Conservation (phyloP, 2,329 filamentous ascomycete species). For the Lasiodiplodia gonubiensis region DNA sequence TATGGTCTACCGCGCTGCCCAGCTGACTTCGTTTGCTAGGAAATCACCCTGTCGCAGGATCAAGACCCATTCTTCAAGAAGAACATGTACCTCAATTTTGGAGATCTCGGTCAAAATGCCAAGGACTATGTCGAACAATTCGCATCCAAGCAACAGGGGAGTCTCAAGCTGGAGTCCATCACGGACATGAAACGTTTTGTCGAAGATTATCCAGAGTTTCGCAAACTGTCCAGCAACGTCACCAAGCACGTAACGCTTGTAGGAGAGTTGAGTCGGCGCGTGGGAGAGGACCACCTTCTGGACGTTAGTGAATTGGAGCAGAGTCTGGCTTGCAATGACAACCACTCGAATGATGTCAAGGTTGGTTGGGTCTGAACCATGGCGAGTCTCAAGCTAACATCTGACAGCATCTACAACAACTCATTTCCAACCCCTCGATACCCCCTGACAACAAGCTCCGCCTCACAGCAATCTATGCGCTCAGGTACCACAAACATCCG, state of each 20-base stretch:
- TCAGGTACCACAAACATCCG: constrained; percentile 87
- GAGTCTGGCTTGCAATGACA: constrained; percentile 95
- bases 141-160: constrained; percentile 96
- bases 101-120: constrained; percentile 91
- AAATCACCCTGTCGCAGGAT: constrained; percentile 94
- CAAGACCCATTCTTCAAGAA: constrained; percentile 99
- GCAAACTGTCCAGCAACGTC: constrained; percentile 95
- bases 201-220: constrained; percentile 97
- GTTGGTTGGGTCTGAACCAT: constrained; percentile 49
- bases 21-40: constrained; percentile 47
- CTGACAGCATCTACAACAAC: constrained; percentile 66
- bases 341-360: constrained; percentile 89
- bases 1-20: neutral
- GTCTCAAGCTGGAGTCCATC: constrained; percentile 94
- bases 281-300: constrained; percentile 84
- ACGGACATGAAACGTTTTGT: constrained; percentile 99
- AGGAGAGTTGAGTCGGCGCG: constrained; percentile 86
- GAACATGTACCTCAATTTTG: constrained; percentile 99
- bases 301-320: constrained; percentile 98
- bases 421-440: constrained; percentile 81
- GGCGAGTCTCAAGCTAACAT: neutral
- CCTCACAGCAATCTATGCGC: constrained; percentile 89
- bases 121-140: constrained; percentile 99
- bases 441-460: constrained; percentile 83
- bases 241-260: constrained; percentile 98